Evolutionary conservation across 768 basidiomycete genomes (phyloP).

Genomic region (Mycena vulgaris): DNA sequence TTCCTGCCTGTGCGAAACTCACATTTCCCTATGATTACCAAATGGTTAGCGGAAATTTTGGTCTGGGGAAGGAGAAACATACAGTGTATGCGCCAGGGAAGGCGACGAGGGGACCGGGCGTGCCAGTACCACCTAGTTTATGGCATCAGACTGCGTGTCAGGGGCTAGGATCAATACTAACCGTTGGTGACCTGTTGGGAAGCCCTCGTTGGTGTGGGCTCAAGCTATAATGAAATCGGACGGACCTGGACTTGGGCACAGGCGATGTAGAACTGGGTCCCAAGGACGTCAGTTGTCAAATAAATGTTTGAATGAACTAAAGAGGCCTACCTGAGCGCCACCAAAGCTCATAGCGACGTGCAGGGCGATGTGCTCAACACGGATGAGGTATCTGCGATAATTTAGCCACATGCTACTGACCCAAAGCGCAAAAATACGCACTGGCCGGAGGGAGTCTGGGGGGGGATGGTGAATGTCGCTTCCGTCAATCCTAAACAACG

Average conservation of each 20-base stretch:
- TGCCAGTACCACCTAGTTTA: slow-evolving; percentile 45
- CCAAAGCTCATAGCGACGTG: slow-evolving; percentile 27
- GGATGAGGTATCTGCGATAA: slow-evolving; percentile 26
- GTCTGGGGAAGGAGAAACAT: not conserved
- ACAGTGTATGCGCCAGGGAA: slow-evolving; percentile 55
- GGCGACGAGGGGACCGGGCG: slow-evolving; percentile 50
- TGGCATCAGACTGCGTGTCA: not conserved
- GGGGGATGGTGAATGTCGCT: slow-evolving; percentile 33
- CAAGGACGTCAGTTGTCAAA: no score
- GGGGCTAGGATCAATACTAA: not conserved
- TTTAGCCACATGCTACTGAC: not conserved
- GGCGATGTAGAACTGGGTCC: slow-evolving; percentile 50
- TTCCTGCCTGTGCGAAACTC: not conserved
- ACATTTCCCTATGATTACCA: slow-evolving; percentile 7
- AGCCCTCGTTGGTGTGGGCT: not conserved
- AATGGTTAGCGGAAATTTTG: not conserved
- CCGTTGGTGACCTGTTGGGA: slow-evolving; percentile 17
- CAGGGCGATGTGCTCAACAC: slow-evolving; percentile 36
- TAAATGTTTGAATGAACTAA: no score
- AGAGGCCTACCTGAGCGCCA: slow-evolving; percentile 24
- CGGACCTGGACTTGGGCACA: slow-evolving; percentile 50
- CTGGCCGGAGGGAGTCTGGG: slow-evolving; percentile 34
- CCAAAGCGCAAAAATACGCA: slow-evolving; percentile 4
- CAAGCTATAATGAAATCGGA: not conserved
- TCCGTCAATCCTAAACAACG: not conserved